A percentile compares a stretch with the other conserved stretches of the same genome.
Conservation (phyloP, 2,329 filamentous ascomycete genomes). For the Nigrograna mackinnonii region DNA sequence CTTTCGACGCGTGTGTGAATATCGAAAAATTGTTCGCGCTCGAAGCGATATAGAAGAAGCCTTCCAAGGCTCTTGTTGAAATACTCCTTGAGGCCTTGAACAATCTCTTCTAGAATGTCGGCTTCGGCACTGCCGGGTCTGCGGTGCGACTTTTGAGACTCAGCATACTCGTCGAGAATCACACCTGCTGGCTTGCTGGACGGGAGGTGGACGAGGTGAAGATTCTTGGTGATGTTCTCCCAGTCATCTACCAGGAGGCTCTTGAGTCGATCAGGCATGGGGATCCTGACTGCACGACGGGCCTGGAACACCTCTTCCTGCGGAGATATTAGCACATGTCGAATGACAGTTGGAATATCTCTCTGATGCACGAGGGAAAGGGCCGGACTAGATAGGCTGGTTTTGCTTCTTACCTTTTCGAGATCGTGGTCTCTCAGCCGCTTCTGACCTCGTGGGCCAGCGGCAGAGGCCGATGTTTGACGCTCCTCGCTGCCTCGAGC, state of each 20-base stretch:
- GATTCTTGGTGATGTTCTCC: conserved; percentile 97
- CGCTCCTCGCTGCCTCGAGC: conserved; percentile 79
- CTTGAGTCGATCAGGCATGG: conserved; percentile 88
- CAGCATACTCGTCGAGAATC: conserved; percentile 81
- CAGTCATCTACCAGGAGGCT: conserved; percentile 95
- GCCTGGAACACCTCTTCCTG: conserved; percentile 89
- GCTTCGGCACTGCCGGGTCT: conserved; percentile 69
- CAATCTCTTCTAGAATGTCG: conserved; percentile 88
- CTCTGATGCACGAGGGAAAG: too few relatives aligned
- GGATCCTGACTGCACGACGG: conserved; percentile 82
- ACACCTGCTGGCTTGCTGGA: conserved; percentile 73
- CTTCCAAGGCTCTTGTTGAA: conserved; percentile 90
- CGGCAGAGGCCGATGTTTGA: conserved; percentile 59
- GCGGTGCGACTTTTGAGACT: conserved; percentile 69
- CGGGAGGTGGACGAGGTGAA: conserved; percentile 84
- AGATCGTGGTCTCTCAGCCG: conserved; percentile 80
- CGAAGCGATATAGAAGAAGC: conserved; percentile 91
- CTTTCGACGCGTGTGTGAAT: conserved; percentile 71
- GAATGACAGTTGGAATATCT: too few relatives aligned
- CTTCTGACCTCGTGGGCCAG: conserved; percentile 69
- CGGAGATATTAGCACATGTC: conserved; percentile 8
- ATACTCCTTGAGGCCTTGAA: conserved; percentile 86
- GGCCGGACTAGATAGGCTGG: too few relatives aligned
- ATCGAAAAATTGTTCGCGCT: conserved; percentile 84
- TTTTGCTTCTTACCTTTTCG: conserved; percentile 76